Percentiles rank a stretch among this genome's conserved stretches.
These are phyloP conservation scores for Mucor irregularis DNA, from an alignment of 371 early-diverging fungal genomes.

Conservation along the genomic window DNA sequence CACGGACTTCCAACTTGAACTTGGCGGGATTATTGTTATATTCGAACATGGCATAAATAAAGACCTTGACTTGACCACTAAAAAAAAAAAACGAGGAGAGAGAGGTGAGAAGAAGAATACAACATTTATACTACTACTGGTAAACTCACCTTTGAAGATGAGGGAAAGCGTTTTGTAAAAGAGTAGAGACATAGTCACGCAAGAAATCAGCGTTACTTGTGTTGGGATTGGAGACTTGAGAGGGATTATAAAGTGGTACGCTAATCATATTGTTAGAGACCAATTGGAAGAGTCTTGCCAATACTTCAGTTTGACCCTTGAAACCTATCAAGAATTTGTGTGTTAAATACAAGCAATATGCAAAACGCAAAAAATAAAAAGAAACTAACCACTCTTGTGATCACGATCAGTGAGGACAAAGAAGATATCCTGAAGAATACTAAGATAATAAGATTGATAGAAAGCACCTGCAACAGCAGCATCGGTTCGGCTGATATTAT, in stretches of 20 bases:
- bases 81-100: neutral
- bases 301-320: constrained; percentile 86
- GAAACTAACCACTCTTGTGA: constrained; percentile 89
- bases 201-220: constrained; percentile 81
- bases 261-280: constrained; percentile 81
- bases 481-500: constrained; percentile 75
- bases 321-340: constrained; percentile 56
- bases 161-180: constrained; percentile 89
- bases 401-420: constrained; percentile 95
- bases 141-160: constrained; percentile 74
- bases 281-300: constrained; percentile 86
- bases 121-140: neutral
- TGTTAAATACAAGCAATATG: neutral
- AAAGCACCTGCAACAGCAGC: constrained; percentile 82
- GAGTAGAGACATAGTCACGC: constrained; percentile 75
- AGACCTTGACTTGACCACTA: constrained; percentile 82
- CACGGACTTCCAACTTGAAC: constrained; percentile 93
- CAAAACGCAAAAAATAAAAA: neutral
- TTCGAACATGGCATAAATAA: constrained; percentile 87
- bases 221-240: constrained; percentile 67
- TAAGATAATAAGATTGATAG: constrained; percentile 87
- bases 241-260: constrained; percentile 80
- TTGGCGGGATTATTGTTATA: constrained; percentile 72
- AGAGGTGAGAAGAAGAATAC: neutral
- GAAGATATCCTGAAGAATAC: constrained; percentile 92